Base-by-base conservation (phyloP, 106 monocot genomes). In the Xerophyta viscosa region DNA sequence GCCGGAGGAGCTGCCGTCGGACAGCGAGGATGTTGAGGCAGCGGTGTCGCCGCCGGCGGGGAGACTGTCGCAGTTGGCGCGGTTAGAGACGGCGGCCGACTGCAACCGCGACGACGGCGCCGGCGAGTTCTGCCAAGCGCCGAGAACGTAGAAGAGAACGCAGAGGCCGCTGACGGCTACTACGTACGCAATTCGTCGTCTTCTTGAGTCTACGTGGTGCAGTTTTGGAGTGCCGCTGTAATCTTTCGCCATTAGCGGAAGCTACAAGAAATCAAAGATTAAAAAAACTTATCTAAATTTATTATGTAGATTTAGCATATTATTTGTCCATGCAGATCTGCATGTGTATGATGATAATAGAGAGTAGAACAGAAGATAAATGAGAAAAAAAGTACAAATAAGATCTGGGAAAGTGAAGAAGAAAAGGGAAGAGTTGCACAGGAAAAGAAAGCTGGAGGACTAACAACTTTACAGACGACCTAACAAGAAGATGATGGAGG, bases 221-320 rank as follows among this genome's bases (percentile, higher is more conserved):
- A 77, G 28, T 70, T 83, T 92, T 17, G 87, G 70, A 33, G 86
- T 77, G 29, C 42, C 72, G 31, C 48, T 17, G 22, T 72, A 37
- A 9, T 90, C 89, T 58, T 79, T 79, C 4, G 82, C 79, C 86
- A 92, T 92, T 37, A 41, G 13, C n/a, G n/a, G n/a, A n/a, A n/a
- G n/a, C n/a, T n/a, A n/a, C n/a, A n/a, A n/a, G n/a, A n/a, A n/a
- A n/a, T n/a, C n/a, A n/a, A n/a, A n/a, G n/a, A n/a, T n/a, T n/a
- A n/a, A n/a, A n/a, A n/a, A n/a, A n/a, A n/a, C n/a, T n/a, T n/a
- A n/a, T n/a, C n/a, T n/a, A n/a, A n/a, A n/a, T n/a, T n/a, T n/a
- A n/a, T n/a, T n/a, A n/a, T n/a, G n/a, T n/a, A n/a, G n/a, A n/a
- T n/a, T n/a, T n/a, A n/a, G n/a, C n/a, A n/a, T n/a, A n/a, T n/a